Base-by-base conservation (phyloP, 2,329 filamentous ascomycete species). In the Penicillium freii region DNA sequence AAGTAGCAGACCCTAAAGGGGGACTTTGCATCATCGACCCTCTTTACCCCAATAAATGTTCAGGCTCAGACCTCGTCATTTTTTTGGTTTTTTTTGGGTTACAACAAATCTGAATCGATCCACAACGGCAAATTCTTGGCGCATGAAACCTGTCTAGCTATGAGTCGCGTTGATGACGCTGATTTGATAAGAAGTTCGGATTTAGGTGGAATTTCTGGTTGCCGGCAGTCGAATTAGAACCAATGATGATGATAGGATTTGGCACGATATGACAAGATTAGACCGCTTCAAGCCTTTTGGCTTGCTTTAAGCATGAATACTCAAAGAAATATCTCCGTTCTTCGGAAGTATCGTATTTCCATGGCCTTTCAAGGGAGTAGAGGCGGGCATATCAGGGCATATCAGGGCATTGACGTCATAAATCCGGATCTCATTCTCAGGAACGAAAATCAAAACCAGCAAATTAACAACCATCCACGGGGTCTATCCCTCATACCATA, bases 371-470 rank as follows among this genome's bases (percentile, higher is more conserved):
- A 31, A 31, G 5, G 29, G 29, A 31, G 29, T 31, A 31, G 29
- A 31, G n/a, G n/a, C n/a, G n/a, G 29, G 11, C 29, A 25, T 21
- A 21, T 23, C 29, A 2, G 13, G 44, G 34, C 38, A 23, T 34
- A 49, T 48, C 46, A 43, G 54, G 19, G 21, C n/a, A 8, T 39
- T 63, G 62, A 64, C 62, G 62, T 64, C 62, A 63, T 58, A 4
- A 38, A 29, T 39, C 55, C 58, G 47, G 53, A 42, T 53, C 17
- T 53, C 17, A 58, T 54, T 31, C 29, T 49, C 57, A 60, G 60
- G 51, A 56, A 60, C 61, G 23, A 10, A 39, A 11, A 39, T 31
- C 9, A 48, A 39, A 51, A 29, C 11, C 13, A 38, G 4, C n/a
- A 43, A 51, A 21, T 42, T 19, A 21, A 50, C 17, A 27, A 42